phyloP scores from a whole-genome alignment of 129 eudicot genomes.

The Kitagawia praeruptora region DNA sequence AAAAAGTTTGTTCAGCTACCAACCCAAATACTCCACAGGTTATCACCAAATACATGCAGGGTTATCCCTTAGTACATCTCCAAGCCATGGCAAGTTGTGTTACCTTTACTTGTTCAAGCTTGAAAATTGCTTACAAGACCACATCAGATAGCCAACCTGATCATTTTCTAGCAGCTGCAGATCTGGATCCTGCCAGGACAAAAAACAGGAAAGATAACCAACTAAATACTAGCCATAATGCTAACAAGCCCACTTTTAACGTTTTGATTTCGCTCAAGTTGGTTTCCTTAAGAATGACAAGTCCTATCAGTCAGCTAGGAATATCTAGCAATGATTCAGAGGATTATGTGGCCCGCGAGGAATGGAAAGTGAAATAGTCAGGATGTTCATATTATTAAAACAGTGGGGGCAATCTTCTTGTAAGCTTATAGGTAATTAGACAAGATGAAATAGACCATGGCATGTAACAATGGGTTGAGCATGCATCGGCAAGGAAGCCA shows the following conservation, averaged over 20 bases:
- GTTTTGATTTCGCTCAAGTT: neutral
- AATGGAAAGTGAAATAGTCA: neutral
- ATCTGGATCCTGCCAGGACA: conserved; percentile 8
- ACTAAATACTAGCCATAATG: neutral
- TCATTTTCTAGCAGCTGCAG: neutral
- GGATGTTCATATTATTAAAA: neutral
- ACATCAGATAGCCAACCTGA: neutral
- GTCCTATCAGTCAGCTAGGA: neutral
- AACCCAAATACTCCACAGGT: neutral
- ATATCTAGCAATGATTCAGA: neutral
- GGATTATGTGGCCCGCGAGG: neutral
- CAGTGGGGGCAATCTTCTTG: neutral
- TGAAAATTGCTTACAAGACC: neutral
- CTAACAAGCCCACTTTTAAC: neutral
- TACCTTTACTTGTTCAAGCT: neutral
- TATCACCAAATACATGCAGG: neutral
- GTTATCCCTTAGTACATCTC: neutral
- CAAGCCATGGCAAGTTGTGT: neutral
- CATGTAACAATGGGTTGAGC: neutral
- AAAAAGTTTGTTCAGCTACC: neutral
- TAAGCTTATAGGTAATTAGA: neutral
- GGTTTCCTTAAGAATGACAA: too few species aligned
- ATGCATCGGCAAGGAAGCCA: neutral
- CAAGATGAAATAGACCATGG: neutral
- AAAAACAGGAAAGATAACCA: neutral